Evolutionary conservation across 192 early-diverging fungal species (phyloP).

Genomic region (Entomortierella parvispora): DNA sequence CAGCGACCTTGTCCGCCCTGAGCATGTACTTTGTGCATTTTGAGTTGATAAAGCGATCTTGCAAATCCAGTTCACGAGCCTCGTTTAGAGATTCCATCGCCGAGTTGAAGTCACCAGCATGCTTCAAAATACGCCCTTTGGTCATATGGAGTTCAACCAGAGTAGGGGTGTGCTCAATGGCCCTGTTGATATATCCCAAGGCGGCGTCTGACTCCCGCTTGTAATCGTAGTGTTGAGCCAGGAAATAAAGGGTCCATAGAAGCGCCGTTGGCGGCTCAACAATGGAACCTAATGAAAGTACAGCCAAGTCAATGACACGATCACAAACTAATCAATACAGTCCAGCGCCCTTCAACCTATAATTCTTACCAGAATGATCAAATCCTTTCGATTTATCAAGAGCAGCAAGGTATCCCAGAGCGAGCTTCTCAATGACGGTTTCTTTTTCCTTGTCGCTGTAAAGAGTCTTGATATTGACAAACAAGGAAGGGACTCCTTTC

Average conservation of each 20-base stretch:
- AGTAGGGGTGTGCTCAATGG: constrained; percentile 88
- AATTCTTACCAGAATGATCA: constrained; percentile 45
- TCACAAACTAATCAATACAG: background rate
- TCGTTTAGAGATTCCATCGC: constrained; percentile 87
- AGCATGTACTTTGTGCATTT: constrained; percentile 96
- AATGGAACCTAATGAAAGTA: constrained; percentile 46
- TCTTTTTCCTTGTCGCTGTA: constrained; percentile 75
- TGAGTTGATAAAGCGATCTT: constrained; percentile 95
- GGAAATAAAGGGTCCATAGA: constrained; percentile 92
- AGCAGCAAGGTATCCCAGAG: constrained; percentile 68
- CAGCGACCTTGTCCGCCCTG: constrained; percentile 77
- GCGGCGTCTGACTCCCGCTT: constrained; percentile 75
- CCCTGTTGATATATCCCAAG: constrained; percentile 80
- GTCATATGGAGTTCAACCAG: constrained; percentile 92
- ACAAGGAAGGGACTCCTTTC: constrained; percentile 95
- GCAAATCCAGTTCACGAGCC: constrained; percentile 88
- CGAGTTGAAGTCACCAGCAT: constrained; percentile 75
- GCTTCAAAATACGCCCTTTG: constrained; percentile 95
- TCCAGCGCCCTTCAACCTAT: background rate
- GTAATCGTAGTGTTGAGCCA: constrained; percentile 91
- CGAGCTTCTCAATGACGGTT: constrained; percentile 71
- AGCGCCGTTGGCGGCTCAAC: constrained; percentile 81
- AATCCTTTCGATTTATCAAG: constrained; percentile 59
- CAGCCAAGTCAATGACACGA: background rate
- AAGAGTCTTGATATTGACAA: constrained; percentile 81